Evolutionary conservation across 75 land plant species (phyloP).

Genomic region (Pinus tabuliformis): DNA sequence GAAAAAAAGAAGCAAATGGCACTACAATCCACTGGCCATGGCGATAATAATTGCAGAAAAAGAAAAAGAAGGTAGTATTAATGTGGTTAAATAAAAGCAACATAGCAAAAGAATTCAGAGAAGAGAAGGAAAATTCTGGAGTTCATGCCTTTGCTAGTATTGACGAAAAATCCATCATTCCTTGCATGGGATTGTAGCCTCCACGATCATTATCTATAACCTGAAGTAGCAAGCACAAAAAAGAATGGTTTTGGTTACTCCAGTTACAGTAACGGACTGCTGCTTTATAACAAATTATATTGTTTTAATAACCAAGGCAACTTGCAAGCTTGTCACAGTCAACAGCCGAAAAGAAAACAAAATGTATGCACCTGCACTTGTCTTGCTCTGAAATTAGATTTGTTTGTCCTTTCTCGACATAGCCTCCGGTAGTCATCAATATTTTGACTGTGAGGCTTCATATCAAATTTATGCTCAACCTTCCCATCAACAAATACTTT

Average conservation of each 20-base stretch:
- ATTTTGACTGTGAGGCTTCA: constrained; percentile 80
- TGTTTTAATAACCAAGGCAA: not conserved
- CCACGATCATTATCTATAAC: constrained; percentile 90
- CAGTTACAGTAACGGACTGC: not conserved
- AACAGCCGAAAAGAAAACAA: constrained; percentile 1
- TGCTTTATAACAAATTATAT: not conserved
- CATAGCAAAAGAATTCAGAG: not conserved
- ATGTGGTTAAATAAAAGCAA: not conserved
- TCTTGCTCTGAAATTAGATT: constrained; percentile 72
- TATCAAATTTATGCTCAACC: constrained; percentile 93
- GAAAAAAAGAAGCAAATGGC: not conserved
- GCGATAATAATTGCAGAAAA: too few relatives aligned
- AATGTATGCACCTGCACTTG: constrained; percentile 57
- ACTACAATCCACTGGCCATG: too few relatives aligned
- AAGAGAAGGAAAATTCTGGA: not conserved
- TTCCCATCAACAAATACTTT: constrained; percentile 80
- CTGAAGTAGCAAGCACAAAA: constrained; percentile 22
- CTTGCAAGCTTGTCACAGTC: not conserved
- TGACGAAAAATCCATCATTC: constrained; percentile 59
- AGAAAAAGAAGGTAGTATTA: not conserved
- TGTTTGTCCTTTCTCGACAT: constrained; percentile 82
- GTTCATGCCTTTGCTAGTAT: constrained; percentile 54
- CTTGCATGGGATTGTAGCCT: constrained; percentile 81
- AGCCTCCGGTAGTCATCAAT: constrained; percentile 79
- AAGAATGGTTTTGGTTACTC: not conserved